phyloP scores from a whole-genome alignment of 192 early-diverging fungal species.

The Backusella tuberculispora region DNA sequence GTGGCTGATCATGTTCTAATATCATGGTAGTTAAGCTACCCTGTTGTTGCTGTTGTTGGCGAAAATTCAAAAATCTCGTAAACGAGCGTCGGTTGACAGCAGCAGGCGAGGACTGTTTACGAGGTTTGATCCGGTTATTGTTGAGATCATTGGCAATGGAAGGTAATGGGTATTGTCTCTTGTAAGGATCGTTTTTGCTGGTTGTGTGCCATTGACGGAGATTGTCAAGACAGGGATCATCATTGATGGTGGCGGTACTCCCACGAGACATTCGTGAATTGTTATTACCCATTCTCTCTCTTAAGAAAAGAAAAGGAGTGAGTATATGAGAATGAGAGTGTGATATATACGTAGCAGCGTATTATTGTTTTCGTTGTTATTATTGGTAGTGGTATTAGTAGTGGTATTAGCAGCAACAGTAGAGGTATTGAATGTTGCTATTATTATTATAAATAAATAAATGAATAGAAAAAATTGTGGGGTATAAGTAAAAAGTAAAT shows the following conservation, averaged over 20 bases:
- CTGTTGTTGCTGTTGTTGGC: background rate
- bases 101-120: conserved; percentile 36
- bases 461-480: background rate
- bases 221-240: conserved; percentile 23
- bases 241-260: conserved; percentile 23
- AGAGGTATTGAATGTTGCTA: background rate
- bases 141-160: conserved; percentile 1
- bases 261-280: conserved; percentile 26
- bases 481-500: background rate
- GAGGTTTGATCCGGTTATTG: conserved; percentile 27
- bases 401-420: background rate
- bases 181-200: conserved; percentile 20
- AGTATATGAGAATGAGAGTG: background rate
- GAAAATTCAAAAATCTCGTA: conserved; percentile 25
- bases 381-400: background rate
- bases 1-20: background rate
- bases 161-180: conserved; percentile 35
- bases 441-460: background rate
- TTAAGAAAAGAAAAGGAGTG: background rate
- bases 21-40: background rate
- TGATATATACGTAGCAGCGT: no score
- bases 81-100: conserved; percentile 11
- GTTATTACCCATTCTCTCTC: conserved; percentile 29
- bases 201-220: conserved; percentile 21
- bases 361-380: background rate